Evolutionary conservation across 116 monocot species (phyloP).

Genomic region (Cymodocea nodosa): DNA sequence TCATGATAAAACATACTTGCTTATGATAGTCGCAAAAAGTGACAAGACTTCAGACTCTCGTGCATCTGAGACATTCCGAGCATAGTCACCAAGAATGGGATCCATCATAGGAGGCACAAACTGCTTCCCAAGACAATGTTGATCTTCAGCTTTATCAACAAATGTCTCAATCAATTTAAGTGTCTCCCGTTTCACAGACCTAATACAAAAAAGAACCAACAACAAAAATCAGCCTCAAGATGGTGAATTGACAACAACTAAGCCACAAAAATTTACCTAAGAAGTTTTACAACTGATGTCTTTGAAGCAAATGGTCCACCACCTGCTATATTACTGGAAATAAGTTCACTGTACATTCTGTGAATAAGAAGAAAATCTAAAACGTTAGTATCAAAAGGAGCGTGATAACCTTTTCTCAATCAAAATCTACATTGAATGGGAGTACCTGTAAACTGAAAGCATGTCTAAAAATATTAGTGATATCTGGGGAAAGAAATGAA

Average conservation of each 20-base stretch:
- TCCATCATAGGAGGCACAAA: conserved; percentile 99
- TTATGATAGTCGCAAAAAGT: conserved; percentile 88
- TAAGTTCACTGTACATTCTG: conserved; percentile 99
- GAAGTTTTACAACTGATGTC: conserved; percentile 92
- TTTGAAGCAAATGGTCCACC: conserved; percentile 94
- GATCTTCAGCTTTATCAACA: conserved; percentile 97
- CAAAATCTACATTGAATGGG: too few species aligned
- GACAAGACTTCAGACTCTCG: conserved; percentile 99
- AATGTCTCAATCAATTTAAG: conserved; percentile 96
- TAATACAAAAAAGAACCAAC: conserved; percentile 15
- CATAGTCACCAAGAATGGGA: conserved; percentile 89
- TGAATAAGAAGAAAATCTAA: neutral
- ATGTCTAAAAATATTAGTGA: conserved; percentile 94
- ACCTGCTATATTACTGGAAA: conserved; percentile 91
- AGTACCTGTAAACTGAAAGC: conserved; percentile 91
- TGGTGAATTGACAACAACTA: neutral
- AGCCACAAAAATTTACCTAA: conserved; percentile 34
- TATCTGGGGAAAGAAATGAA: conserved; percentile 87
- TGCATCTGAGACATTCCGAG: conserved; percentile 97
- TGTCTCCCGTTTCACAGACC: conserved; percentile 96
- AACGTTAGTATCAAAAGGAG: too few species aligned
- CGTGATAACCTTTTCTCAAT: too few species aligned
- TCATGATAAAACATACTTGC: conserved; percentile 38
- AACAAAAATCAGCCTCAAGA: neutral
- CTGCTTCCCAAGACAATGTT: conserved; percentile 76